These are phyloP conservation scores for Lepidium didymum DNA, from an alignment of 345 rosid species.

Conservation along the genomic window DNA sequence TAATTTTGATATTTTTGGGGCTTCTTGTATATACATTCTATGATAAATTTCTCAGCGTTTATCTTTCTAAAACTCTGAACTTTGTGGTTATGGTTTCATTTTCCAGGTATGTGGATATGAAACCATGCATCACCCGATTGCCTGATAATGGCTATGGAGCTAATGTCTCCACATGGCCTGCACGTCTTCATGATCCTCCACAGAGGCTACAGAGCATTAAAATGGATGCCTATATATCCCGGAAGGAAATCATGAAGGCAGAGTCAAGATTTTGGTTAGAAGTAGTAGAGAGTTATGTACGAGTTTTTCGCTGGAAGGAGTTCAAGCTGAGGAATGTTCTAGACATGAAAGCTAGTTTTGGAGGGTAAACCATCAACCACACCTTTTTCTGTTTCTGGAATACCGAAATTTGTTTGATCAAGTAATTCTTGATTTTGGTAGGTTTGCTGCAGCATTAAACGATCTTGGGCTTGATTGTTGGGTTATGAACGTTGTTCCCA, in stretches of 20 bases:
- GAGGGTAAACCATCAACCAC: slow-evolving; percentile 46
- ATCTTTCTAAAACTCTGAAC: not conserved
- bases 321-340: slow-evolving; percentile 46
- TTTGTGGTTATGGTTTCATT: slow-evolving; percentile 14
- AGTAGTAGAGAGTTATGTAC: slow-evolving; percentile 41
- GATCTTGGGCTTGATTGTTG: slow-evolving; percentile 48
- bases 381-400: not conserved
- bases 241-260: slow-evolving; percentile 55
- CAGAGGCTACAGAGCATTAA: slow-evolving; percentile 52
- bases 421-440: slow-evolving; percentile 14
- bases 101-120: slow-evolving; percentile 49
- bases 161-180: slow-evolving; percentile 56
- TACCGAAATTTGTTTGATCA: not conserved
- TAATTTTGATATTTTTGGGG: not conserved
- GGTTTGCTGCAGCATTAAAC: slow-evolving; percentile 59
- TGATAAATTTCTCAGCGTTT: not conserved
- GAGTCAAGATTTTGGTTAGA: slow-evolving; percentile 58
- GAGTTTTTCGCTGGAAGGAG: slow-evolving; percentile 49
- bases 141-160: slow-evolving; percentile 51
- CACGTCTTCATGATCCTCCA: slow-evolving; percentile 53
- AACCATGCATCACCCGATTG: slow-evolving; percentile 41
- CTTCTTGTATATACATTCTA: not conserved
- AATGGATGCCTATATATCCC: slow-evolving; percentile 52
- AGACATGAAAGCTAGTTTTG: slow-evolving; percentile 69
- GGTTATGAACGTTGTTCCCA: slow-evolving; percentile 66